Conservation (phyloP, 495 filamentous ascomycete genomes). For the Pyronema domesticum region DNA sequence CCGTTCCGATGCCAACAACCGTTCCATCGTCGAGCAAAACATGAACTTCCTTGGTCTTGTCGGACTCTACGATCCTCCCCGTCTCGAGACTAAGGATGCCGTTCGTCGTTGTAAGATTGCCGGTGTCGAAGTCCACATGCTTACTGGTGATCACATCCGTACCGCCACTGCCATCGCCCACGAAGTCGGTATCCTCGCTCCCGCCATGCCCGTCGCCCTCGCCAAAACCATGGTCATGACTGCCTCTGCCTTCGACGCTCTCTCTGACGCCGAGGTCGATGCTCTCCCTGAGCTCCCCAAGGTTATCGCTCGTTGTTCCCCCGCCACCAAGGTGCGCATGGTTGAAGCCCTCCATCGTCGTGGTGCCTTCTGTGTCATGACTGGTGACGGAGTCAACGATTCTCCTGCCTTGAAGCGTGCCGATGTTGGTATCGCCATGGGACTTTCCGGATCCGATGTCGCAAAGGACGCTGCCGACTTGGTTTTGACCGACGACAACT, state of each 20-base stretch:
- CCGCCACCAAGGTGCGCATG: slow-evolving; percentile 60
- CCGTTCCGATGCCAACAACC: slow-evolving; percentile 23
- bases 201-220: slow-evolving; percentile 20
- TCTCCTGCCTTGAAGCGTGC: slow-evolving; percentile 63
- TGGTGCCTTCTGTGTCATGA: slow-evolving; percentile 56
- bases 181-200: slow-evolving; percentile 31
- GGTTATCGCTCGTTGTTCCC: slow-evolving; percentile 54
- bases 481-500: slow-evolving; percentile 68
- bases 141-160: slow-evolving; percentile 46
- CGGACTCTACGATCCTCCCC: slow-evolving; percentile 57
- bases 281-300: slow-evolving; percentile 44
- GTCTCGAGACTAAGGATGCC: slow-evolving; percentile 42
- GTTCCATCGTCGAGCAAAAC: slow-evolving; percentile 37
- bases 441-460: slow-evolving; percentile 57
- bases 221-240: slow-evolving; percentile 42
- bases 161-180: slow-evolving; percentile 45
- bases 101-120: slow-evolving; percentile 36
- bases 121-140: slow-evolving; percentile 43
- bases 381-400: slow-evolving; percentile 83
- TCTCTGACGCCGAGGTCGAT: slow-evolving; percentile 48
- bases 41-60: slow-evolving; percentile 49
- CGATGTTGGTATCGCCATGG: slow-evolving; percentile 78
- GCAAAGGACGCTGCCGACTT: slow-evolving; percentile 76
- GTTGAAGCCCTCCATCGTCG: slow-evolving; percentile 56
- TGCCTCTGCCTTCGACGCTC: slow-evolving; percentile 48